Evolutionary conservation across 768 basidiomycete species (phyloP), one percentile per base, ranked within the genome.

Genomic region (Termitomyces sp.): DNA sequence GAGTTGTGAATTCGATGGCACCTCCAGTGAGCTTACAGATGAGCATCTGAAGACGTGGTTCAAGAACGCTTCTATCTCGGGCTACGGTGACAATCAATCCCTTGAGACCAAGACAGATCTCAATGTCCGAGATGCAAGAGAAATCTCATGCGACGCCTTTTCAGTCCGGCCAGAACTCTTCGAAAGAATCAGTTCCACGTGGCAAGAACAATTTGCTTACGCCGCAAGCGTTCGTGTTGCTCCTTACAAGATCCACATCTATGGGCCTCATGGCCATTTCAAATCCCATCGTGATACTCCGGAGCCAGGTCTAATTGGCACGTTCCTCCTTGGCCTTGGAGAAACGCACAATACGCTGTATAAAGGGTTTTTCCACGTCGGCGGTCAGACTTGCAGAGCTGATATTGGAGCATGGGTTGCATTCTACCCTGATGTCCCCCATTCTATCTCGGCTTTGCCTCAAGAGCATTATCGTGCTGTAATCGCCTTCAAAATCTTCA

Each of bases 171-270:
- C 20, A 8, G n/a, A 42, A 7, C 51, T 64, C 38, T n/a, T 64
- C 8, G 59, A 60, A 5, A 9, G 4, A 4, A 55, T 60, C 7
- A 38, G n/a, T 1, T 22, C 48, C 6, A 57, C 18, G 7, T 61
- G 59, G 55, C 38, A 64, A 0, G 35, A 59, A 40, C 22, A 62
- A 36, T 73, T 73, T 58, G 12, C 6, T 3, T 54, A 63, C 20
- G 66, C 69, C 7, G 39, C 60, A 3, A n/a, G 59, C 1, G 68
- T 75, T 22, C 68, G 68, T 53, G 70, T 67, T 22, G 66, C 68
- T 45, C 70, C 71, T 3, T 74, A 75, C 66, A 73, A 74, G 62
- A 72, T 74, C n/a, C 68, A 73, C 49, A 36, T 74, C 0, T 73
- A 73, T 51, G 72, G 71, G 0, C 69, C 70, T 0, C 67, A 61